Evolutionary conservation across 495 filamentous ascomycete species (phyloP).

Genomic region (Pseudotulostoma volvatum): DNA sequence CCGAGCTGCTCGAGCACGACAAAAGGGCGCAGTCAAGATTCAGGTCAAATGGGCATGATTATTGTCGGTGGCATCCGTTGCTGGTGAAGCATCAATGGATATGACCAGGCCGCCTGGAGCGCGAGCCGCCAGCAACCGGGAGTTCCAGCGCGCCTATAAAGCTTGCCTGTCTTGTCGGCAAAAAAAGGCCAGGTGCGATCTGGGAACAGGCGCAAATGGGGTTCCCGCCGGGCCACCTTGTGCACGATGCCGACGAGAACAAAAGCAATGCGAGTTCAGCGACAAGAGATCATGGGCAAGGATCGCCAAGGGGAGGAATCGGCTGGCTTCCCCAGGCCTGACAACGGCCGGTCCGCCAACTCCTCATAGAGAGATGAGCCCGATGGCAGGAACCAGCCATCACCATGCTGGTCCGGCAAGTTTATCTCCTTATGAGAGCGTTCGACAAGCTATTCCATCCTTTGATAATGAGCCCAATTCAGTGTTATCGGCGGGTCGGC

Average conservation of each 20-base stretch:
- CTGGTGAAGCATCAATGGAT: too few relatives aligned
- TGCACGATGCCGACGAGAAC: conserved; percentile 76
- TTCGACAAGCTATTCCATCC: too few relatives aligned
- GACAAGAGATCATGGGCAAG: conserved; percentile 45
- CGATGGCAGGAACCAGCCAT: conserved; percentile 4
- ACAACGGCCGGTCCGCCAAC: too few relatives aligned
- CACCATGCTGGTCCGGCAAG: conserved; percentile 4
- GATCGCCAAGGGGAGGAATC: conserved; percentile 19
- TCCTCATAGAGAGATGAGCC: conserved; percentile 4
- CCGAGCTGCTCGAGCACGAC: too few relatives aligned
- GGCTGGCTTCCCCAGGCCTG: too few relatives aligned
- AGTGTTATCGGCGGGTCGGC: background rate
- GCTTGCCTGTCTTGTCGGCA: conserved; percentile 32
- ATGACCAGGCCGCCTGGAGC: conserved; percentile 19
- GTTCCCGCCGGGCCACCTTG: conserved; percentile 81
- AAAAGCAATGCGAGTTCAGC: conserved; percentile 86
- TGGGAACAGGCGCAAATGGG: conserved; percentile 49
- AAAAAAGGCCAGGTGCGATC: conserved; percentile 32
- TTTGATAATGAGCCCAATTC: background rate
- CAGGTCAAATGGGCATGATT: too few relatives aligned
- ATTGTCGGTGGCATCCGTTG: too few relatives aligned
- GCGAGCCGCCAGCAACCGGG: conserved; percentile 14
- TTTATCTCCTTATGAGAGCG: too few relatives aligned
- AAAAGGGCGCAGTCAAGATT: too few relatives aligned
- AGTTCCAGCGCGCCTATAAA: conserved; percentile 35